Base-by-base conservation (phyloP, 106 monocot genomes). In the Dioscorea zingiberensis region DNA sequence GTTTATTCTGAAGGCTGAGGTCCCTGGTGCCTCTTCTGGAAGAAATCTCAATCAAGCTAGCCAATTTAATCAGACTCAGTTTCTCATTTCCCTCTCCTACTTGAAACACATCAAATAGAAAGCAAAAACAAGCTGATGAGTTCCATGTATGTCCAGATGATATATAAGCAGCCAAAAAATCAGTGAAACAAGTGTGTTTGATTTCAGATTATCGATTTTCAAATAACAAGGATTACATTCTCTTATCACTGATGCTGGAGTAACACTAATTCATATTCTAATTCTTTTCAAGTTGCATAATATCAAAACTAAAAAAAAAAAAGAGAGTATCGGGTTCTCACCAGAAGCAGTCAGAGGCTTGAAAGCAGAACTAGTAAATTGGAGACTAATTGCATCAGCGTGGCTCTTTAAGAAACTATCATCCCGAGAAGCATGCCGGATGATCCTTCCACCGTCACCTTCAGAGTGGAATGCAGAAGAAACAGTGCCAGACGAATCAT, bases 1-100 rank as follows among this genome's bases (percentile, higher is more conserved):
- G 69, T 71, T 83, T 83, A 46, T 72, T 65, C 44, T 64, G 70
- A 55, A 83, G 83, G 55, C 64, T 56, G 17, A 83, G 74, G 9
- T 72, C 71, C 27, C 13, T 24, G 24, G 78, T 53, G 19, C 67
- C 70, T 71, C 72, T 79, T 68, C 79, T 83, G 10, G 78, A 56
- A 47, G 51, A 66, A 27, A 57, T 54, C 70, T 75, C 80, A 48
- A 80, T 80, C 69, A 80, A 75, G 30, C 65, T 54, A 66, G 75
- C 80, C 56, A 80, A 66, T 18, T 56, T 75, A 18, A 71, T 65
- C 11, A 80, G 70, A 48, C 71, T 75, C 13, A 75, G 61, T 47
- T 80, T 80, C 27, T 58, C 65, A 51, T 13, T 29, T 1, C 74
- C 74, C 64, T 64, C 68, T 27, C 62, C 80, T 65, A 64, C 26